Conservation (phyloP, 805 yeast species). For the Metschnikowia cubensis region DNA sequence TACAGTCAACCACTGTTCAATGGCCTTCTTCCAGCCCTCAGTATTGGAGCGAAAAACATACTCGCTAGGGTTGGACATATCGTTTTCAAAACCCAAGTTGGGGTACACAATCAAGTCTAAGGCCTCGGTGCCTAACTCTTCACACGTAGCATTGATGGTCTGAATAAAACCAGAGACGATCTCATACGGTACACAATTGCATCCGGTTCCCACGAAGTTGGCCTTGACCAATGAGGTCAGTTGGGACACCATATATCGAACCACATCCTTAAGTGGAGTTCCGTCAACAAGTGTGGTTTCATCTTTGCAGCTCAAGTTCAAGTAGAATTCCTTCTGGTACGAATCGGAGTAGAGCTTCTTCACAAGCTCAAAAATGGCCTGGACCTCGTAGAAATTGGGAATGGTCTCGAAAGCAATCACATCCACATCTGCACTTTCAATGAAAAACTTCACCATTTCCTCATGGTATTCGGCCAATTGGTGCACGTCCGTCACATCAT, state of each 20-base stretch:
- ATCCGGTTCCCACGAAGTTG: constrained; percentile 52
- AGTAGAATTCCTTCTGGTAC: constrained; percentile 40
- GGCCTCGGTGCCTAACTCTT: constrained; percentile 8
- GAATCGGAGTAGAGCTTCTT: constrained; percentile 20
- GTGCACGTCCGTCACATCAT: constrained; percentile 37
- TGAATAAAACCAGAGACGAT: constrained; percentile 39
- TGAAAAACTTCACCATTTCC: constrained; percentile 40
- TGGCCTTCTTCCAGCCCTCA: constrained; percentile 36
- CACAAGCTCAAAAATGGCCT: constrained; percentile 44
- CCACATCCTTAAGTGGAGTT: constrained; percentile 23
- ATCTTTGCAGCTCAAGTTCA: constrained; percentile 33
- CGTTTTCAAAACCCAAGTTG: constrained; percentile 69
- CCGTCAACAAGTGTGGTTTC: constrained; percentile 28
- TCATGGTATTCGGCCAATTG: constrained; percentile 49
- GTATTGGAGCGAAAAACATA: constrained; percentile 18
- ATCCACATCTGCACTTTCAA: constrained; percentile 44
- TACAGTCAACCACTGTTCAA: constrained; percentile 35
- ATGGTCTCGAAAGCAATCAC: constrained; percentile 68
- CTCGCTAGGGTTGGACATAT: constrained; percentile 37
- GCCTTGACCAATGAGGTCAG: constrained; percentile 12
- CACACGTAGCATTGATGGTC: constrained; percentile 22
- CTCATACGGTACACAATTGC: constrained; percentile 59
- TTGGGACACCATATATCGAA: constrained; percentile 28
- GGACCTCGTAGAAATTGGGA: constrained; percentile 57
- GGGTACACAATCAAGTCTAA: constrained; percentile 61